These are phyloP conservation scores for Euptelea pleiosperma DNA, from an alignment of 164 flowering plant species.

Conservation along the genomic window DNA sequence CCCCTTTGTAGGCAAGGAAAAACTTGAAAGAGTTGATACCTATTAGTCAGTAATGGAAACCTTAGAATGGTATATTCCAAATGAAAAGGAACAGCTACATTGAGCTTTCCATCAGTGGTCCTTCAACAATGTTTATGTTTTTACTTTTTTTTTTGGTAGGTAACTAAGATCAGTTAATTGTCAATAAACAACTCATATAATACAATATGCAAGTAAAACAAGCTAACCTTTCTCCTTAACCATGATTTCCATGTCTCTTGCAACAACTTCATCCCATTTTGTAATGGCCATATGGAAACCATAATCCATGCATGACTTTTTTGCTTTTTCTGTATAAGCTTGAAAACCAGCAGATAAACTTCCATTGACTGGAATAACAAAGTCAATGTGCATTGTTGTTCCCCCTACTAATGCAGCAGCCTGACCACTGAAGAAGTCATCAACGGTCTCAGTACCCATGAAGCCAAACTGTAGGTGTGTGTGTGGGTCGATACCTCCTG, in stretches of 20 bases:
- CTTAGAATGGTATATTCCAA: not conserved
- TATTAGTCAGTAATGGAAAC: conserved; percentile 17
- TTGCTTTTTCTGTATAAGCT: conserved; percentile 62
- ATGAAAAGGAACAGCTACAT: not conserved
- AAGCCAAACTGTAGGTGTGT: conserved; percentile 82
- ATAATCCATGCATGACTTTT: conserved; percentile 85
- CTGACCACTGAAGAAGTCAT: conserved; percentile 96
- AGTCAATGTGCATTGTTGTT: conserved; percentile 97
- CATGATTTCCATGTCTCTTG: conserved; percentile 90
- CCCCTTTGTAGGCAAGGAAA: conserved; percentile 86
- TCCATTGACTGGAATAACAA: conserved; percentile 85
- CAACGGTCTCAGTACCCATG: conserved; percentile 73
- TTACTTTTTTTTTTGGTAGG: too few relatives aligned
- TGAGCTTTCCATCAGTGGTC: not conserved
- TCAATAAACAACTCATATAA: not conserved
- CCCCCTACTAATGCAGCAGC: conserved; percentile 99
- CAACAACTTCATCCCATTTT: conserved; percentile 83
- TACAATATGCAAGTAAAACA: not conserved
- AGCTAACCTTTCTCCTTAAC: conserved; percentile 82
- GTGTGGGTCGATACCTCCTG: conserved; percentile 99
- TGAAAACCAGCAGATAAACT: conserved; percentile 69
- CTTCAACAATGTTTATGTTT: too few relatives aligned
- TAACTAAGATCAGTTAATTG: not conserved
- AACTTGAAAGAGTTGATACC: conserved; percentile 98
- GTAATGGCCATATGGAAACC: conserved; percentile 97